Evolutionary conservation across 176 grass and related monocot species (phyloP).

Genomic region (Carex cristatella): DNA sequence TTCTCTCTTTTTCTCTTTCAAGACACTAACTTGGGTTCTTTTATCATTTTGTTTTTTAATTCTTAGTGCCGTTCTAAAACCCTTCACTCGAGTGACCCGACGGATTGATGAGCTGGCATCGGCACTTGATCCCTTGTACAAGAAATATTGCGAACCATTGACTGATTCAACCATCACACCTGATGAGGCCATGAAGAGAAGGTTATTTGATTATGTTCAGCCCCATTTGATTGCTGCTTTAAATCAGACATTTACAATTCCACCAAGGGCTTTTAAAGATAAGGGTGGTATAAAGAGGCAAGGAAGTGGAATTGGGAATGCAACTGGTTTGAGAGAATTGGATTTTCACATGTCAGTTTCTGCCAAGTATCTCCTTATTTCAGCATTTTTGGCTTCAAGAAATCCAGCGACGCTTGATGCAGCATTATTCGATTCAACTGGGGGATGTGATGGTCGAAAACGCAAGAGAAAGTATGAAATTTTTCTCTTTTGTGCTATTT

Average conservation of each 20-base stretch:
- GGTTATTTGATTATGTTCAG: conserved; percentile 68
- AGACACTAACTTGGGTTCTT: background rate
- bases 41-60: conserved; percentile 19
- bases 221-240: conserved; percentile 61
- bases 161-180: conserved; percentile 44
- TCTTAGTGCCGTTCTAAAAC: conserved; percentile 58
- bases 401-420: conserved; percentile 91
- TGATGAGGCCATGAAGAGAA: conserved; percentile 57
- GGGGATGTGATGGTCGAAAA: conserved; percentile 48
- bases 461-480: conserved; percentile 71
- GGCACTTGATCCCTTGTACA: conserved; percentile 56
- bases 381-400: conserved; percentile 84
- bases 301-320: conserved; percentile 29
- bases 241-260: conserved; percentile 77
- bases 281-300: conserved; percentile 42
- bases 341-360: conserved; percentile 92
- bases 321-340: conserved; percentile 37
- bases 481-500: background rate
- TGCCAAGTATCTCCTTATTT: conserved; percentile 77
- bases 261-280: conserved; percentile 30
- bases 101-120: conserved; percentile 71
- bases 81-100: conserved; percentile 56
- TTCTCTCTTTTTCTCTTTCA: background rate
- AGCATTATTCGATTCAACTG: conserved; percentile 85
- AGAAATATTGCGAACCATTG: conserved; percentile 82